phyloP scores from a whole-genome alignment of 495 filamentous ascomycete genomes.

The Darksidea phi region DNA sequence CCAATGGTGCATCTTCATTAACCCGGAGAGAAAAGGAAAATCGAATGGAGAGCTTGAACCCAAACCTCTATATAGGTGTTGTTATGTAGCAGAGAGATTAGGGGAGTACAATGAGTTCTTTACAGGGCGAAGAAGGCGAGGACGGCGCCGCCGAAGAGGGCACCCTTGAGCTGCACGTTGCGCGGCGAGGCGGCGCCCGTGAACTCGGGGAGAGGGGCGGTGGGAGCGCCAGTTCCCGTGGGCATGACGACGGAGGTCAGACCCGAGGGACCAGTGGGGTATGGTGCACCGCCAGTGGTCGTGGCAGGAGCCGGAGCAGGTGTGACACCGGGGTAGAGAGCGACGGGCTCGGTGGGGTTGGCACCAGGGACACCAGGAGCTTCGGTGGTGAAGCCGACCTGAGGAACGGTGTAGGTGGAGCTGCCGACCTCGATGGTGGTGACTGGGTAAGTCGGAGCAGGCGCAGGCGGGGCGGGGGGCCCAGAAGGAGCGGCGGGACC shows the following conservation, averaged over 20 bases:
- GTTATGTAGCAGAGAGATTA: neutral
- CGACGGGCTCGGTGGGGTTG: constrained; percentile 43
- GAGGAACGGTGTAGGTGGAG: constrained; percentile 69
- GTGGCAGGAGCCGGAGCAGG: constrained; percentile 43
- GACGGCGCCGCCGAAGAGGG: constrained; percentile 36
- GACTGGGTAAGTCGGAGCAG: constrained; percentile 52
- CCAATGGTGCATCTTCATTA: too few species aligned
- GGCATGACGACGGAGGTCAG: constrained; percentile 17
- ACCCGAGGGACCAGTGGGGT: constrained; percentile 34
- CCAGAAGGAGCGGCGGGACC: neutral
- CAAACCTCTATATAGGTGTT: neutral
- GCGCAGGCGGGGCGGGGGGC: constrained; percentile 45
- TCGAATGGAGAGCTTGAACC: too few species aligned
- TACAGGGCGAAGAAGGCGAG: constrained; percentile 40
- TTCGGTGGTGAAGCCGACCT: constrained; percentile 66
- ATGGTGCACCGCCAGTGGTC: constrained; percentile 26
- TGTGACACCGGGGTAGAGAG: constrained; percentile 51
- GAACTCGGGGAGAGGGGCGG: constrained; percentile 31
- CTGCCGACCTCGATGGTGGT: constrained; percentile 54
- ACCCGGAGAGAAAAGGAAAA: too few species aligned
- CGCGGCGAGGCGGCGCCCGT: constrained; percentile 39
- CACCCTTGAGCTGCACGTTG: constrained; percentile 16
- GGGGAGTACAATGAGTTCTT: neutral
- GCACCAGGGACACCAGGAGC: constrained; percentile 42
- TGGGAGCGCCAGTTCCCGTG: neutral